Base-by-base conservation (phyloP, 306 rosid genomes). In the Astragalus glycyphyllos region DNA sequence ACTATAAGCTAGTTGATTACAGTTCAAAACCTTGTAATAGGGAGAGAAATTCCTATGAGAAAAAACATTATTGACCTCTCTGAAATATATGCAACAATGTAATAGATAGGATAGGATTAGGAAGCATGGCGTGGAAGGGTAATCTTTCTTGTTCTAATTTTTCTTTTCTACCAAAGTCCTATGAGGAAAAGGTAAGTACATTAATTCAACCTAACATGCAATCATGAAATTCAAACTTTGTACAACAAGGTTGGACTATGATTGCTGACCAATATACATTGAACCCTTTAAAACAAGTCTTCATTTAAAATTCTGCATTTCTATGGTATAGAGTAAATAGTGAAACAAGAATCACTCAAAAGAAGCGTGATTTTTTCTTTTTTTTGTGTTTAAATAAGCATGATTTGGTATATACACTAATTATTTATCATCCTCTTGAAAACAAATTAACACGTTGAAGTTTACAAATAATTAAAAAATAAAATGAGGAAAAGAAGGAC, bases 241-340 rank as follows among this genome's bases (percentile, higher is more conserved):
- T 11, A 56, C 61, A 58, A 13, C 40, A 56, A 56, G n/a, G 15
- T 56, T 56, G 5, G 8, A 26, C 38, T 5, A 7, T 35, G 5
- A 23, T 26, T 56, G 4, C 61, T 5, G 12, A 26, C 61, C 15
- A 56, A 26, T 56, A 26, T 26, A 26, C 61, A 56, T 56, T 56
- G 61, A 56, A 56, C 61, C 46, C 46, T 41, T 26, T 26, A 41
- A 41, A 41, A 41, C 4, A 41, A 7, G 42, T 41, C 46, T 56
- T 56, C 61, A 56, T 56, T 29, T 56, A n/a, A 7, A 60, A 38
- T 60, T 37, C 48, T 37, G 37, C n/a, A 37, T 15, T 60, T 60
- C 32, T 59, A 35, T 6, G 37, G 11, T 57, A 5, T 57, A 57
- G 11, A 55, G 42, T 56, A 26, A 56, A 56, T 56, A 2, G 40